phyloP scores from a whole-genome alignment of 139 green algal species.

The Gonium pectorale region DNA sequence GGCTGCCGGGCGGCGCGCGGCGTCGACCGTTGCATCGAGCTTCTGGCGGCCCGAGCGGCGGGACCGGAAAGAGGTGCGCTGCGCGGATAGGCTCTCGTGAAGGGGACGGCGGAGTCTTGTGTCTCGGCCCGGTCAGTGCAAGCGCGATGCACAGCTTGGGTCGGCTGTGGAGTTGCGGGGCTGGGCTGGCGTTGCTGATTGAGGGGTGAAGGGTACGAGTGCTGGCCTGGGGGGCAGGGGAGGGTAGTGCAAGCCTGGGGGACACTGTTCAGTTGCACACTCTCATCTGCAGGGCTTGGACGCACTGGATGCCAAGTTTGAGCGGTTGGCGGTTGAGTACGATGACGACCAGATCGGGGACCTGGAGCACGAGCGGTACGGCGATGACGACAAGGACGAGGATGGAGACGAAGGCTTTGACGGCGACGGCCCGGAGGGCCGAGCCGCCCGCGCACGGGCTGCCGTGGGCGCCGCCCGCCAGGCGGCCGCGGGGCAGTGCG shows the following conservation, averaged over 20 bases:
- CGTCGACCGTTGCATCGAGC: constrained; percentile 77
- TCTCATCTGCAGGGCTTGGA: constrained; percentile 9
- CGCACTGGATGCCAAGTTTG: constrained; percentile 21
- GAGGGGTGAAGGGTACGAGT: neutral
- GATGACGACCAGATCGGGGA: constrained; percentile 34
- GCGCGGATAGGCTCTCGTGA: no score
- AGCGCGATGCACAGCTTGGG: no score
- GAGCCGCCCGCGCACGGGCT: constrained; percentile 36
- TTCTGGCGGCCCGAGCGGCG: constrained; percentile 82
- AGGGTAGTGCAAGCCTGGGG: neutral
- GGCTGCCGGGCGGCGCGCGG: neutral
- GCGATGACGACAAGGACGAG: neutral
- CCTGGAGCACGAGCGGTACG: constrained; percentile 22
- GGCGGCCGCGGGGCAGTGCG: constrained; percentile 13
- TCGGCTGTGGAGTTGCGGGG: no score
- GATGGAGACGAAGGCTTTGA: constrained; percentile 59
- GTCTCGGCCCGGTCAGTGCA: no score
- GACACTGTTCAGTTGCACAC: no score
- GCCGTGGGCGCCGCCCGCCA: neutral
- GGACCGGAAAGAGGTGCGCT: constrained; percentile 64
- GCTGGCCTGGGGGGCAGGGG: neutral
- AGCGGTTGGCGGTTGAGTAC: constrained; percentile 46
- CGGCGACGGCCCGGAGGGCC: constrained; percentile 78
- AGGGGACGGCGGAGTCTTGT: no score
- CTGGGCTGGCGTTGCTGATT: neutral